phyloP scores from a whole-genome alignment of 768 basidiomycete genomes.

The Tubosaeta sp. region DNA sequence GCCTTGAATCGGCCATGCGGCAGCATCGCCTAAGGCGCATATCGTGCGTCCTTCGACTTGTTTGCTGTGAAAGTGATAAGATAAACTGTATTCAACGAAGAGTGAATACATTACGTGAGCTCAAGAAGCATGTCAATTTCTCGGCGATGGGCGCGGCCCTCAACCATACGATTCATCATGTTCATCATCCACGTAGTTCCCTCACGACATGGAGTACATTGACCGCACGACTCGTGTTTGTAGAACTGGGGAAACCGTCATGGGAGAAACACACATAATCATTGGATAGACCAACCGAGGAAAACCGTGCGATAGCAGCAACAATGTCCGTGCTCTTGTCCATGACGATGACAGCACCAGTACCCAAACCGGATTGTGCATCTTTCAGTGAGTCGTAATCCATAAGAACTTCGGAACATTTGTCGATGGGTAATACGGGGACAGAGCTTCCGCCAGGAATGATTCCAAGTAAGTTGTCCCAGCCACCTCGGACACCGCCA shows the following conservation, averaged over 20 bases:
- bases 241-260: conserved; percentile 64
- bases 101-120: conserved; percentile 59
- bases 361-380: conserved; percentile 93
- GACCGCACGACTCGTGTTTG: conserved; percentile 98
- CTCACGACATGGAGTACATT: conserved; percentile 92
- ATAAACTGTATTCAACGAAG: background rate
- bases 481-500: conserved; percentile 90
- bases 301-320: conserved; percentile 89
- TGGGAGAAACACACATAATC: background rate
- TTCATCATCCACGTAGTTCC: conserved; percentile 99
- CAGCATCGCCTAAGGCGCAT: conserved; percentile 94
- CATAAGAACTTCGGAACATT: conserved; percentile 91
- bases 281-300: conserved; percentile 46
- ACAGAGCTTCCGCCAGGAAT: conserved; percentile 95
- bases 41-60: conserved; percentile 97
- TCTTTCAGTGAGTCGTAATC: conserved; percentile 98
- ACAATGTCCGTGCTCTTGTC: conserved; percentile 96
- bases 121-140: conserved; percentile 99
- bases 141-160: conserved; percentile 83
- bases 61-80: conserved; percentile 52
- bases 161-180: conserved; percentile 97
- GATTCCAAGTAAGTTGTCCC: conserved; percentile 97
- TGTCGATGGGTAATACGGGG: conserved; percentile 80
- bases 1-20: conserved; percentile 98
- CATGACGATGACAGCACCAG: conserved; percentile 99